These are phyloP conservation scores for Emmonsiellopsis sp. DNA, from an alignment of 2,329 filamentous ascomycete genomes.

Conservation along the genomic window DNA sequence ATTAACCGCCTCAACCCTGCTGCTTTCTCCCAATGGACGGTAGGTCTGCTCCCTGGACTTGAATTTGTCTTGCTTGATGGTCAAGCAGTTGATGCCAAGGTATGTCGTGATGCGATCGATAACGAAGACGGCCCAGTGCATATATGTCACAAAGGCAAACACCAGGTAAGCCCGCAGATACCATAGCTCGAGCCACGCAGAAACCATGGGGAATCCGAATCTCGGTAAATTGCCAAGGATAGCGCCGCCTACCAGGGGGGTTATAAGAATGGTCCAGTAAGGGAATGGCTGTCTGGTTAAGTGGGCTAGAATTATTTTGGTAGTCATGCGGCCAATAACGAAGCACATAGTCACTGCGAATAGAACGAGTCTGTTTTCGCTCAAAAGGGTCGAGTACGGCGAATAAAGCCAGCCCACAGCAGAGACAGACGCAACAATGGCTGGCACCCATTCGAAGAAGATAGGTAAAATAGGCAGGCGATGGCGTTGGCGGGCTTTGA, in stretches of 20 bases:
- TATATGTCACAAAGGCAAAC: constrained; percentile 79
- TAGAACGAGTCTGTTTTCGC: constrained; percentile 78
- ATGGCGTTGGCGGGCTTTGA: constrained; percentile 61
- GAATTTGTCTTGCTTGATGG: constrained; percentile 49
- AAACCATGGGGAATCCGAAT: constrained; percentile 61
- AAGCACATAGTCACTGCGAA: constrained; percentile 94
- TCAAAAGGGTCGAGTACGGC: constrained; percentile 71
- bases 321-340: constrained; percentile 95
- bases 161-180: constrained; percentile 80
- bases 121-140: constrained; percentile 84
- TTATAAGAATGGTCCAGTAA: constrained; percentile 88
- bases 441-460: constrained; percentile 89
- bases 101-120: constrained; percentile 86
- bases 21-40: constrained; percentile 25
- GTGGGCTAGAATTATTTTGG: constrained; percentile 96
- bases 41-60: constrained; percentile 27
- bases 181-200: constrained; percentile 58
- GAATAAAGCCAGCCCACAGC: constrained; percentile 82
- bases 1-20: constrained; percentile 6
- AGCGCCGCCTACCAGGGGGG: constrained; percentile 77
- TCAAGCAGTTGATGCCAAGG: constrained; percentile 88
- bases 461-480: constrained; percentile 69
- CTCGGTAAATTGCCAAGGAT: constrained; percentile 72
- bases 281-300: constrained; percentile 89
- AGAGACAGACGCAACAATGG: constrained; percentile 67